These are phyloP conservation scores for Ceratonia siliqua DNA, from an alignment of 306 rosid species.

Conservation along the genomic window DNA sequence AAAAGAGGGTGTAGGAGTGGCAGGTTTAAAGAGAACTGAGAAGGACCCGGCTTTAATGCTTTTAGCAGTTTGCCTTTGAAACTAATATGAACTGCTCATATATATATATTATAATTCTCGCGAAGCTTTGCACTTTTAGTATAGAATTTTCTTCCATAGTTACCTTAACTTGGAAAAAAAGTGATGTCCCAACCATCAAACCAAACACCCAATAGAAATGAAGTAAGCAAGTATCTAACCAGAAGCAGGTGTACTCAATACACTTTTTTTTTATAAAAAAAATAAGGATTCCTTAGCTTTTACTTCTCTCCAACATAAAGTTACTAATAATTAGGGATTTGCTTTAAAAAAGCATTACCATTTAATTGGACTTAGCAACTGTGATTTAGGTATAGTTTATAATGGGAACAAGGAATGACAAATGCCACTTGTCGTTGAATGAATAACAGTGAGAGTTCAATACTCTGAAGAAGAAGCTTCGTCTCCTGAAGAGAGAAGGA, in stretches of 20 bases:
- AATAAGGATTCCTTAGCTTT: constrained; percentile 50
- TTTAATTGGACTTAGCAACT: constrained; percentile 40
- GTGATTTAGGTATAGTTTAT: constrained; percentile 25
- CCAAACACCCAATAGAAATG: constrained; percentile 43
- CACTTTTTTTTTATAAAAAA: background rate
- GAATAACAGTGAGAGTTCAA: constrained; percentile 7
- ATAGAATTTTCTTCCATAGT: constrained; percentile 22
- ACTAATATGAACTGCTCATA: background rate
- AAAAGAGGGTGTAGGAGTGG: background rate
- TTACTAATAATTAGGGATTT: constrained; percentile 38
- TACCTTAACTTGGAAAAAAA: constrained; percentile 67
- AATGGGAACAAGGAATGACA: constrained; percentile 17
- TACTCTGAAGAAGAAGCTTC: constrained; percentile 8
- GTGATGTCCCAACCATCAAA: constrained; percentile 51
- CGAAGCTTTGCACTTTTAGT: constrained; percentile 16
- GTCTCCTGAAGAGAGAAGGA: background rate
- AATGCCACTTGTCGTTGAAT: constrained; percentile 10
- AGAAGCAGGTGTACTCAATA: constrained; percentile 42
- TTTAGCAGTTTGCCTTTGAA: constrained; percentile 24
- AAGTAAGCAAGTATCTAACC: constrained; percentile 40
- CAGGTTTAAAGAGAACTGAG: background rate
- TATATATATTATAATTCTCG: background rate
- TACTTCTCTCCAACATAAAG: constrained; percentile 76
- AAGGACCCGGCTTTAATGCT: constrained; percentile 22
- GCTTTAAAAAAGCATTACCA: constrained; percentile 21